phyloP scores from a whole-genome alignment of 179 eudicot genomes.

The Actinidia chinensis region DNA sequence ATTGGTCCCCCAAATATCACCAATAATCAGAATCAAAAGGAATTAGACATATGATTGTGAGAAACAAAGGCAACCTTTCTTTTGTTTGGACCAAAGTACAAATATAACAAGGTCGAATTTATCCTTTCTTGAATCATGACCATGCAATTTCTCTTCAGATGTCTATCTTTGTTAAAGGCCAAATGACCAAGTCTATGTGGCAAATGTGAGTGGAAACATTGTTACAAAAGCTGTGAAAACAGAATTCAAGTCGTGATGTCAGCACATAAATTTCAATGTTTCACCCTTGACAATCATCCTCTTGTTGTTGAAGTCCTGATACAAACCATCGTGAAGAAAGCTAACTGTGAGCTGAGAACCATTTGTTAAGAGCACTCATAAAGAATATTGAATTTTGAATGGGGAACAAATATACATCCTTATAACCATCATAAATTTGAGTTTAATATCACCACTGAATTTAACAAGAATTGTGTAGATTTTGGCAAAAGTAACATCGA shows the following conservation, averaged over 20 bases:
- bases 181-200: neutral
- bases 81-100: neutral
- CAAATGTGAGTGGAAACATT: neutral
- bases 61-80: neutral
- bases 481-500: neutral
- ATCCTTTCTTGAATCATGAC: neutral
- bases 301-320: neutral
- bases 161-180: too few species aligned
- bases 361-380: neutral
- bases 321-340: neutral
- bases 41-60: neutral
- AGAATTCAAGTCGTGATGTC: neutral
- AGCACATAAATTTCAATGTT: neutral
- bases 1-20: neutral
- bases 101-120: neutral
- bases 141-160: neutral
- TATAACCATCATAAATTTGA: neutral
- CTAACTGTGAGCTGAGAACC: neutral
- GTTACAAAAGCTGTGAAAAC: neutral
- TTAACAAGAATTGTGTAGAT: neutral
- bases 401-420: neutral
- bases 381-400: neutral
- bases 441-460: neutral
- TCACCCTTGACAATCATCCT: slow-evolving; percentile 9
- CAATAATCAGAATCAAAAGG: neutral